Conservation (phyloP, 1,284 basidiomycete genomes). For the Irpex sp. region DNA sequence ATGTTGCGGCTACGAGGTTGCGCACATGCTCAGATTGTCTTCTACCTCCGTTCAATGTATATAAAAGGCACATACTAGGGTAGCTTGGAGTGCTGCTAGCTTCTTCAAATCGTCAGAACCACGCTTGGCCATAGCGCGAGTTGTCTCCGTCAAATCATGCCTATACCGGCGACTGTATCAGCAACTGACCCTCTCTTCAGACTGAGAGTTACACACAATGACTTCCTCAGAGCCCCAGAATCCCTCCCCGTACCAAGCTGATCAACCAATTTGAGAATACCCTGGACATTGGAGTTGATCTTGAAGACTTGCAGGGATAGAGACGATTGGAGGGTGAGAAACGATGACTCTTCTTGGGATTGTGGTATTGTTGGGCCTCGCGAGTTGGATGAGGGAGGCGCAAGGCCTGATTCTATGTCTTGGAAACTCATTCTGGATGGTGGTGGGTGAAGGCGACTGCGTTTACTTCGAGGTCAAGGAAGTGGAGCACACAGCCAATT, state of each 20-base stretch:
- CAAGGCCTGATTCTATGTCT: slow-evolving; percentile 68
- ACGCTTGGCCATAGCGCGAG: slow-evolving; percentile 91
- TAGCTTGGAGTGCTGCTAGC: slow-evolving; percentile 65
- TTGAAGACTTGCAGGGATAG: slow-evolving; percentile 97
- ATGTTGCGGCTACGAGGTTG: slow-evolving; percentile 53
- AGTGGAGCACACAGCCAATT: too few relatives aligned
- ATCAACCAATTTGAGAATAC: slow-evolving; percentile 89
- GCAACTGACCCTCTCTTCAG: neutral
- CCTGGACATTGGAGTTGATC: slow-evolving; percentile 96
- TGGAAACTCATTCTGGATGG: slow-evolving; percentile 65
- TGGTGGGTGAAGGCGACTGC: slow-evolving; percentile 5
- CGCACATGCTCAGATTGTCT: neutral
- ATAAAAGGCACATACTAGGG: slow-evolving; percentile 45
- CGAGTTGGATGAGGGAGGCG: slow-evolving; percentile 38
- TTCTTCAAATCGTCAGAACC: slow-evolving; percentile 91
- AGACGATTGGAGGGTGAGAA: slow-evolving; percentile 77
- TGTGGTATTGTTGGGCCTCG: slow-evolving; percentile 32
- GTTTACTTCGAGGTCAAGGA: too few relatives aligned
- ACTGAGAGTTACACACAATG: slow-evolving; percentile 54
- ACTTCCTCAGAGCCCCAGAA: slow-evolving; percentile 71
- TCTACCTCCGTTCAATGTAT: neutral
- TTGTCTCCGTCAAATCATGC: slow-evolving; percentile 91
- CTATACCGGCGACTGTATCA: slow-evolving; percentile 27
- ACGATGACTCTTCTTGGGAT: slow-evolving; percentile 68
- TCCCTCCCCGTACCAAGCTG: slow-evolving; percentile 84